A percentile compares a stretch with the other conserved stretches of the same genome.
Evolutionary conservation across 1,139 yeast species (phyloP).

Genomic region (Candida sanyaensis): DNA sequence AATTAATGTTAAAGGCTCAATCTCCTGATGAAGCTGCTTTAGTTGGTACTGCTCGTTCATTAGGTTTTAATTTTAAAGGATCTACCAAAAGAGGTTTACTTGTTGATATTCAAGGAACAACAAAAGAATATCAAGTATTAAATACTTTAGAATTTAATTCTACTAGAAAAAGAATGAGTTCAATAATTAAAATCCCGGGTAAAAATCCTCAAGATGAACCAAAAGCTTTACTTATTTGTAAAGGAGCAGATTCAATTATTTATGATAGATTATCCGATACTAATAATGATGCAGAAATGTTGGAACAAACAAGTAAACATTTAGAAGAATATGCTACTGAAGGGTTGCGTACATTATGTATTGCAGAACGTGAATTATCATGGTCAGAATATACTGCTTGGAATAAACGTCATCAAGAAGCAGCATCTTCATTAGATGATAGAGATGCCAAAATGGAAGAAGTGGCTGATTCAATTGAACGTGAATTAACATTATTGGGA

Average conservation of each 20-base stretch:
- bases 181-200: slow-evolving; percentile 66
- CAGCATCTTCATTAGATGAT: slow-evolving; percentile 43
- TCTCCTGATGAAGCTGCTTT: slow-evolving; percentile 69
- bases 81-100: slow-evolving; percentile 47
- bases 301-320: slow-evolving; percentile 40
- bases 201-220: slow-evolving; percentile 32
- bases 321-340: slow-evolving; percentile 49
- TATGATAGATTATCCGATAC: slow-evolving; percentile 40
- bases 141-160: slow-evolving; percentile 57
- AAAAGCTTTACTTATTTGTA: slow-evolving; percentile 45
- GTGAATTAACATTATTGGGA: slow-evolving; percentile 46
- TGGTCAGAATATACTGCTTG: slow-evolving; percentile 47
- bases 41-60: slow-evolving; percentile 59
- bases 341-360: slow-evolving; percentile 50
- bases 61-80: slow-evolving; percentile 54
- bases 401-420: slow-evolving; percentile 43
- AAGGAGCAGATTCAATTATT: slow-evolving; percentile 52
- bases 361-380: slow-evolving; percentile 45
- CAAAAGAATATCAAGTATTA: slow-evolving; percentile 47
- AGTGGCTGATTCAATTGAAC: slow-evolving; percentile 49
- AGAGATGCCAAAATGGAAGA: slow-evolving; percentile 49
- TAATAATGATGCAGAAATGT: slow-evolving; percentile 29
- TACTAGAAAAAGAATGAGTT: slow-evolving; percentile 79
- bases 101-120: slow-evolving; percentile 44
- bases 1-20: slow-evolving; percentile 52